Evolutionary conservation across 768 basidiomycete genomes (phyloP), one percentile per base, ranked within the genome.

Genomic region (Lactifluus volemus): DNA sequence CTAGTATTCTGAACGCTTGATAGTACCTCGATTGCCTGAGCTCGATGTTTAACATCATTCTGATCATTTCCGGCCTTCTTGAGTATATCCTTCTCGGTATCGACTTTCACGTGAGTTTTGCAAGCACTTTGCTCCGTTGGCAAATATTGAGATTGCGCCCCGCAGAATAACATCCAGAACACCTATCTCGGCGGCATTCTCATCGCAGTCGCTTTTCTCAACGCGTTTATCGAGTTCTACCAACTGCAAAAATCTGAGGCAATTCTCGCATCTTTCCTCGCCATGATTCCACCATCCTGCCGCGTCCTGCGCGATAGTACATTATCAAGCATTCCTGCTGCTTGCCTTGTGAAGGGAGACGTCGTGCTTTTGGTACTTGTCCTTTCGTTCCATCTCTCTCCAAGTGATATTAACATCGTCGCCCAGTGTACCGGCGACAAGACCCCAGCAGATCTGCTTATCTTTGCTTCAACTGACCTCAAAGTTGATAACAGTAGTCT

Each of bases 221-320:
- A 87, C 64, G 85, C 84, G 6, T 79, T 79, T 63, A 85, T 87
- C 69, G 85, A 87, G 69, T 87, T 84, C 69, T 78, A 74, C 68
- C 85, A 87, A 73, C 78, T 86, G 34, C 85, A 87, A 72, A 87
- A 86, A 67, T 85, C 84, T 9, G 85, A 86, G 68, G 84, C 84
- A 42, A 87, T 87, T 65, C 75, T 87, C 4, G 84, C 84, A 4
- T 84, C 83, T 2, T 87, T 87, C 74, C 74, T 87, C 38, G 85
- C 85, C 10, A 83, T 87, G 83, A 87, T 87, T 53, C 85, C 85
- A 15, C 85, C 85, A 0, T 77, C 82, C 8, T 86, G 83, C 67
- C 83, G 78, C 45, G 84, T 83, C 30, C 73, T 87, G 54, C 81
- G 85, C 47, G 81, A 82, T 60, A 79, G 80, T 0, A 74, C 78